Base-by-base conservation (phyloP, 352 stramenopile species). In the Pythium monospermum region DNA sequence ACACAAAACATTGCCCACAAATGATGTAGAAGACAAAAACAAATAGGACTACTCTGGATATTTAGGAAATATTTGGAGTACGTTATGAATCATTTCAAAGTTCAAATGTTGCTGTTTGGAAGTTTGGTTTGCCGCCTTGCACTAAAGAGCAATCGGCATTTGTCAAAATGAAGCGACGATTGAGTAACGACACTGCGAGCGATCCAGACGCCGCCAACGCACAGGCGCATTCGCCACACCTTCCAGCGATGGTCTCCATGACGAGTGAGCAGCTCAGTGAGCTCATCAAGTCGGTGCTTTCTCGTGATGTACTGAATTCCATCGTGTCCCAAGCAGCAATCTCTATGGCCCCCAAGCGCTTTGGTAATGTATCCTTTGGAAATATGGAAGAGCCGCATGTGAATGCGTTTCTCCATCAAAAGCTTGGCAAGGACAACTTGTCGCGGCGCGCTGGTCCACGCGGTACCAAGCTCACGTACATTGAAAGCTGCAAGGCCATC, bases 401-500 rank as follows among this genome's bases (percentile, higher is more conserved):
- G 25, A 74, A 83, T 57, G 61, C 64, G 21, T 91, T 90, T 41
- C 68, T 94, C 51, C 75, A 80, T 30, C 83, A 94, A 54, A 94
- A 94, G 53, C 72, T 94, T 21, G 82, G 72, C 42, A 87, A 88
- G 30, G 72, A 89, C 31, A 76, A 83, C 57, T 53, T 94, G 28
- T 62, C 79, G 23, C 67, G 80, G 0, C 64, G 83, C 4, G 76
- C 83, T 0, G 83, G 83, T 1, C 83, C 83, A 6, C 76, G 83
- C 6, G 81, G 82, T 33, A 80, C 68, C 33, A 78, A 83, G 16
- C 58, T 94, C 21, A 94, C 79, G 44, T 94, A 94, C 57, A 89
- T 94, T 19, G 83, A 94, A 59, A 94, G 83, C 57, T 92, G 83
- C 57, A 94, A 94, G 57, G 82, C 81, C 33, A 94, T 94, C 41